These are phyloP conservation scores for Tuber magnatum DNA, from an alignment of 495 filamentous ascomycete genomes.

Conservation along the genomic window DNA sequence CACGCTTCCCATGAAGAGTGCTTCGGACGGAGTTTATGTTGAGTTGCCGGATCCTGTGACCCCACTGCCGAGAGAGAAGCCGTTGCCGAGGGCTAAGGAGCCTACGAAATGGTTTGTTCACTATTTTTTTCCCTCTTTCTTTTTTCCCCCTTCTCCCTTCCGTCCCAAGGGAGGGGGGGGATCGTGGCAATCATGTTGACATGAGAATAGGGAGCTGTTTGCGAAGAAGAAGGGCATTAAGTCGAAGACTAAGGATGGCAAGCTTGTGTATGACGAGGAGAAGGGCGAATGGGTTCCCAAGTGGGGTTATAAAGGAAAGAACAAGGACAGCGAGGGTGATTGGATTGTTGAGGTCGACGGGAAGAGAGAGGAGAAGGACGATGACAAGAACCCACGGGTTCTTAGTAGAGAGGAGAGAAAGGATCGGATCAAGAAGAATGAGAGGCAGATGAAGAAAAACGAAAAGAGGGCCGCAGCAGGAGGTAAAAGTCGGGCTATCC, in stretches of 20 bases:
- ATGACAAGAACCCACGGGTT: slow-evolving; percentile 53
- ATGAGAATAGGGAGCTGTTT: slow-evolving; percentile 59
- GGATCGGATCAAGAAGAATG: slow-evolving; percentile 63
- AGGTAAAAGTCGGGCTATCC: slow-evolving; percentile 34
- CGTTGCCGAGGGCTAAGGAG: slow-evolving; percentile 66
- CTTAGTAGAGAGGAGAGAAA: slow-evolving; percentile 57
- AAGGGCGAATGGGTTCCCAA: slow-evolving; percentile 81
- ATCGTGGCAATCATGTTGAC: slow-evolving; percentile 12
- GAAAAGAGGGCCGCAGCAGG: slow-evolving; percentile 50
- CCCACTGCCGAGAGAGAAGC: slow-evolving; percentile 78
- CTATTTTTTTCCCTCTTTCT: background rate
- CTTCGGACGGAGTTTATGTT: slow-evolving; percentile 63
- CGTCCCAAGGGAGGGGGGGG: background rate
- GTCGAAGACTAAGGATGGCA: slow-evolving; percentile 64
- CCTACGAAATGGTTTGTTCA: slow-evolving; percentile 68
- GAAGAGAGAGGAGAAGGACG: slow-evolving; percentile 56
- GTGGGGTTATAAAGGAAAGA: slow-evolving; percentile 93
- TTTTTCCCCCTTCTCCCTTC: background rate
- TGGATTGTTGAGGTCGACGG: slow-evolving; percentile 89
- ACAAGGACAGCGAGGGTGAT: slow-evolving; percentile 66
- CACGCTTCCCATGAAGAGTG: slow-evolving; percentile 65
- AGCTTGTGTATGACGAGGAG: slow-evolving; percentile 74
- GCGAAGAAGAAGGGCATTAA: slow-evolving; percentile 92
- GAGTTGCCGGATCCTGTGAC: slow-evolving; percentile 63
- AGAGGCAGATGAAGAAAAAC: slow-evolving; percentile 64